These are phyloP conservation scores for Magnolia sinica DNA, from an alignment of 164 flowering plant species.

Conservation along the genomic window DNA sequence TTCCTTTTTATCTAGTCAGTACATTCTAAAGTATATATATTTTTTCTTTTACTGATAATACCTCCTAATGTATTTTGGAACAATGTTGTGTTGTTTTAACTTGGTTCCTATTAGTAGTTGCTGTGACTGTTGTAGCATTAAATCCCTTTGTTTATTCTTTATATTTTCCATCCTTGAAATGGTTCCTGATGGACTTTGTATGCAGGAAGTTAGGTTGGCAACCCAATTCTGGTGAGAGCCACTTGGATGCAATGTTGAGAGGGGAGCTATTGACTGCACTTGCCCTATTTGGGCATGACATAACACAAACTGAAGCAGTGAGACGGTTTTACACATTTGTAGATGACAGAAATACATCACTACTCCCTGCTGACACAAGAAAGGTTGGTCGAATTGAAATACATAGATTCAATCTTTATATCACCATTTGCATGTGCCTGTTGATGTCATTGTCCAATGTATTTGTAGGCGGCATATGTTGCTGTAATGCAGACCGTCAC, in stretches of 20 bases:
- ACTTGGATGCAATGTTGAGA: conserved; percentile 91
- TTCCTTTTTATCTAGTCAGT: no score
- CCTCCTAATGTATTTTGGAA: no score
- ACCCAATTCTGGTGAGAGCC: conserved; percentile 71
- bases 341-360: conserved; percentile 68
- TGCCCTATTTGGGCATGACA: conserved; percentile 67
- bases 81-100: no score
- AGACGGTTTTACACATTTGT: conserved; percentile 71
- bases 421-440: neutral
- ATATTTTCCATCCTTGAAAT: neutral
- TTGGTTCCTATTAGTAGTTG: neutral
- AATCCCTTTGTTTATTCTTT: neutral
- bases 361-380: conserved; percentile 61
- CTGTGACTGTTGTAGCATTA: neutral
- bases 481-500: conserved; percentile 73
- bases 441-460: neutral
- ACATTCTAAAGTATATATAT: no score
- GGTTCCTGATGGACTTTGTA: conserved; percentile 8
- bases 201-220: conserved; percentile 95
- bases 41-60: no score
- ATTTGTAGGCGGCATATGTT: conserved; percentile 64
- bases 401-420: neutral
- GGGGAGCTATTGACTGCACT: conserved; percentile 88
- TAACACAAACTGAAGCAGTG: conserved; percentile 60
- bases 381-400: neutral